Base-by-base conservation (phyloP, 2,329 filamentous ascomycete genomes). In the Beauveria asiatica region DNA sequence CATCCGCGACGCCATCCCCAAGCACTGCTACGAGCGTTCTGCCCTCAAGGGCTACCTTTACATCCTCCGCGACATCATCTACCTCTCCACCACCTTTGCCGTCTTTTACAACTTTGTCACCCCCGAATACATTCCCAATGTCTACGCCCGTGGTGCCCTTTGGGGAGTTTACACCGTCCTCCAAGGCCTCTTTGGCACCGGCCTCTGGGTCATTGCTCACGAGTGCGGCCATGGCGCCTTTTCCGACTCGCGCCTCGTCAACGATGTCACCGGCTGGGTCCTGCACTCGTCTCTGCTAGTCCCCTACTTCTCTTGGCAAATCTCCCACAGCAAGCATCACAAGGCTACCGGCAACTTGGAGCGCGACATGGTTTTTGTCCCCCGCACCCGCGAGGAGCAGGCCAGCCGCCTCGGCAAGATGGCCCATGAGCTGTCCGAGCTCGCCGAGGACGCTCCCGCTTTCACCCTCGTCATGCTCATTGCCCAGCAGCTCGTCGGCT, bases 241-340 rank as follows among this genome's bases (percentile, higher is more conserved):
- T 81, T 97, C 94, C 48, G 80, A 89, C n/a, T 97, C 90, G 69
- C 93, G 90, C 79, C 78, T 85, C 11, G 76, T 97, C 72, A 97
- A 97, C 79, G 92, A 97, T 76, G 84, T 89, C 27, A 91, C 94
- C 61, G 93, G 93, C 70, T 97, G 90, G 90, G 75, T 96, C 72
- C 84, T 90, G 68, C 93, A 97, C 80, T 96, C 92, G 42, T 75
- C 85, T 49, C 85, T 97, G 44, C 81, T 97, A 60, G 93, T 99
- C 53, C 94, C 94, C 23, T 99, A 97, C 80, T 99, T 97, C 80
- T 96, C 91, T 73, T 99, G 94, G 94, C 96, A 99, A 80, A 92
- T 97, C 77, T 96, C 92, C 66, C 94, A 99, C 80, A 89, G 91
- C 80, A 96, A 96, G 85, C 94, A 99, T 81, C 94, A 99, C 89